These are phyloP conservation scores for Hericium erinaceus DNA, from an alignment of 768 basidiomycete species.

Conservation along the genomic window DNA sequence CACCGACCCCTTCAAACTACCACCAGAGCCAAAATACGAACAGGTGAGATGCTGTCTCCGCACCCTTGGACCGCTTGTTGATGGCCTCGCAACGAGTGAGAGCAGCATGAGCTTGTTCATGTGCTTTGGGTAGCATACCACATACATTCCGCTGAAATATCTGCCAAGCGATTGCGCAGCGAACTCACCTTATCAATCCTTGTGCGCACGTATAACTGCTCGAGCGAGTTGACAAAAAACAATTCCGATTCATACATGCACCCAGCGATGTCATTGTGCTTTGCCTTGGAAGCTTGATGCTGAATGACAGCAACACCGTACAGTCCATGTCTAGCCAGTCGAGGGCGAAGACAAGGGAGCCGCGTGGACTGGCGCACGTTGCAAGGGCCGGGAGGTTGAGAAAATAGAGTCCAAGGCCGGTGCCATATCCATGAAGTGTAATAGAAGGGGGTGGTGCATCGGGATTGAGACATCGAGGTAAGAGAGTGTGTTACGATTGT, in stretches of 20 bases:
- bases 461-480: conserved; percentile 40
- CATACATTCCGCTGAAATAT: conserved; percentile 83
- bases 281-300: too few species aligned
- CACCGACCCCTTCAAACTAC: too few species aligned
- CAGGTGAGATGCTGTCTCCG: too few species aligned
- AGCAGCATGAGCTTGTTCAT: conserved; percentile 53
- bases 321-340: conserved; percentile 98
- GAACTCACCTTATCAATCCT: conserved; percentile 41
- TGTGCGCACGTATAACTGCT: too few species aligned
- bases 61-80: too few species aligned
- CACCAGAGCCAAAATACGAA: too few species aligned
- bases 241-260: too few species aligned
- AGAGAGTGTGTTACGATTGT: conserved; percentile 68
- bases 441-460: conserved; percentile 66
- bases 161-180: conserved; percentile 87
- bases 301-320: conserved; percentile 31
- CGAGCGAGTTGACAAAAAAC: too few species aligned
- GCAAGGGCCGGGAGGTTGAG: conserved; percentile 69
- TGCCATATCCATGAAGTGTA: conserved; percentile 86
- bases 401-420: conserved; percentile 87
- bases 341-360: conserved; percentile 70
- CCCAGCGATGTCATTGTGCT: too few species aligned
- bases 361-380: conserved; percentile 56
- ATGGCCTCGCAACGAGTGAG: too few species aligned
- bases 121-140: conserved; percentile 72